Evolutionary conservation across 306 rosid species (phyloP).

Genomic region (Styphnolobium japonicum): DNA sequence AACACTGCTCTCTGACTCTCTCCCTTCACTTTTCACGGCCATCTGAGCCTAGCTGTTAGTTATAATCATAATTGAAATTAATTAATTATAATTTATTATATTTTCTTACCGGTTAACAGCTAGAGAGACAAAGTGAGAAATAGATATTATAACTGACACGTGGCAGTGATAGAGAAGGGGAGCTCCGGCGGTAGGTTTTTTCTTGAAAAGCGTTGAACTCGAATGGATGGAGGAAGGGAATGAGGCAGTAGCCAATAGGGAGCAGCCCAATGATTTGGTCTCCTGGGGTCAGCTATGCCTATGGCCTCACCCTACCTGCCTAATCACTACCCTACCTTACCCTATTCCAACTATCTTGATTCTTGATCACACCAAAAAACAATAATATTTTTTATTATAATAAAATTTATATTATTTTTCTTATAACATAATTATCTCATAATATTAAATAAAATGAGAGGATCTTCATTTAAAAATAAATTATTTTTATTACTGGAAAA

Average conservation of each 20-base stretch:
- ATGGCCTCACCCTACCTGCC: background rate
- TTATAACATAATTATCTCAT: too few relatives aligned
- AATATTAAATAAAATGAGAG: too few relatives aligned
- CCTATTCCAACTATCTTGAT: background rate
- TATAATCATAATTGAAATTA: background rate
- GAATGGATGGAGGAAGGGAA: too few relatives aligned
- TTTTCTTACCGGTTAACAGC: slow-evolving; percentile 15
- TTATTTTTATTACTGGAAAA: too few relatives aligned
- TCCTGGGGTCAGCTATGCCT: too few relatives aligned
- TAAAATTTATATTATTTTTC: too few relatives aligned
- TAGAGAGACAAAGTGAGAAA: background rate
- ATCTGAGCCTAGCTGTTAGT: background rate
- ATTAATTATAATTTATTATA: background rate
- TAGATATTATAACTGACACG: slow-evolving; percentile 3
- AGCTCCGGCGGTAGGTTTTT: background rate
- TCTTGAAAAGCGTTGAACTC: background rate
- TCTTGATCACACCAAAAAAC: too few relatives aligned
- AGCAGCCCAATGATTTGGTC: slow-evolving; percentile 1
- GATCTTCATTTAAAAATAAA: too few relatives aligned
- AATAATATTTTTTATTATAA: too few relatives aligned
- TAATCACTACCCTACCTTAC: background rate
- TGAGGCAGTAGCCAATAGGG: background rate
- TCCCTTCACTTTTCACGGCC: background rate
- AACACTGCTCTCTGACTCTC: too few relatives aligned
- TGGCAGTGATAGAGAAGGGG: background rate